Conservation (phyloP, 148 eudicot species). For the Talinum fruticosum region DNA sequence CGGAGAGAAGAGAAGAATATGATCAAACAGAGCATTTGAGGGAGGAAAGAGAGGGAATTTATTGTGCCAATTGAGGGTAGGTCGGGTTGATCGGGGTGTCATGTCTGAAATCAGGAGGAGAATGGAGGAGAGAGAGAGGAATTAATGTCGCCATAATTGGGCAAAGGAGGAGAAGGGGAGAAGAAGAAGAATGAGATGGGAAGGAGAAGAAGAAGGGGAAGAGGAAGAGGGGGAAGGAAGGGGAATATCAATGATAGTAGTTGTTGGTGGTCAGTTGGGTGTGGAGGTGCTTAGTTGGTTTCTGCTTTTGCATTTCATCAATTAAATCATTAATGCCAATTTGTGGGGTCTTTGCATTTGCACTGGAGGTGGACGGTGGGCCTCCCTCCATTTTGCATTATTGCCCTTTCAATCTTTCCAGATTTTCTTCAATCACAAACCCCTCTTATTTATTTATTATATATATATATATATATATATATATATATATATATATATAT, state of each 20-base stretch:
- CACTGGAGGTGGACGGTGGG: too few species aligned
- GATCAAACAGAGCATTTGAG: not conserved
- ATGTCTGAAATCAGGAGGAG: not conserved
- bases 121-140: not conserved
- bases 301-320: conserved; percentile 4
- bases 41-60: not conserved
- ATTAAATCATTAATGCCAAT: conserved; percentile 2
- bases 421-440: not conserved
- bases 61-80: not conserved
- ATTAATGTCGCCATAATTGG: conserved; percentile 12
- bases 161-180: not conserved
- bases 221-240: not conserved
- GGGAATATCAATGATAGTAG: conserved; percentile 5
- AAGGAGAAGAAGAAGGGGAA: not conserved
- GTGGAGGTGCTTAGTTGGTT: not conserved
- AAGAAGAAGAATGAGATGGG: not conserved
- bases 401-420: not conserved
- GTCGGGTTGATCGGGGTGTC: not conserved
- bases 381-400: not conserved
- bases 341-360: not conserved
- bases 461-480: too few species aligned
- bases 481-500: too few species aligned
- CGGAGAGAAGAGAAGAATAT: not conserved
- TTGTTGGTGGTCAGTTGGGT: conserved; percentile 5
- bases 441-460: too few species aligned